phyloP scores from a whole-genome alignment of 805 yeast genomes.

The Candida saitoana region DNA sequence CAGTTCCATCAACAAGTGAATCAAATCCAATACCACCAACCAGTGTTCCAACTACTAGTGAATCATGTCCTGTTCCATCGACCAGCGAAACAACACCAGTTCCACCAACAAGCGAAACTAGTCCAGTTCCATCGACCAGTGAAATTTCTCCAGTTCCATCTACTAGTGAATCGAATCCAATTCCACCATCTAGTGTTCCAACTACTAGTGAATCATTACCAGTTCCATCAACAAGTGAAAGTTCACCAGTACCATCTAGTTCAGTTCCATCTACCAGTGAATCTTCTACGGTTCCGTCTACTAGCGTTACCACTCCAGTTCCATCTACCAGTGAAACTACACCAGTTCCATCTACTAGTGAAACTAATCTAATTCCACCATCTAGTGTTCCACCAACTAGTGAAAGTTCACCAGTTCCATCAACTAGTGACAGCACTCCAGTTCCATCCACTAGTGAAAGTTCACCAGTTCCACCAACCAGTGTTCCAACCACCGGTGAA shows the following conservation, averaged over 20 bases:
- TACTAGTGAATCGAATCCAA: neutral
- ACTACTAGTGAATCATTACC: neutral
- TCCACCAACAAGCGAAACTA: neutral
- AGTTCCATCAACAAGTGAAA: no score
- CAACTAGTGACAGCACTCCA: neutral
- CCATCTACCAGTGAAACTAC: neutral
- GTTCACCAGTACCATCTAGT: neutral
- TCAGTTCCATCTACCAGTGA: neutral
- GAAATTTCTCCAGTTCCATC: neutral
- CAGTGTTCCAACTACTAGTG: neutral
- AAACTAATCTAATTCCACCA: neutral
- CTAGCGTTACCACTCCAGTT: neutral
- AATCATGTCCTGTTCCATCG: neutral
- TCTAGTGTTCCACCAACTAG: slow-evolving; percentile 1
- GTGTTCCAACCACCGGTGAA: neutral
- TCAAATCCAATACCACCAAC: neutral
- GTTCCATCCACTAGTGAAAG: neutral
- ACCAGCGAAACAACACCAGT: neutral
- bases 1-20: neutral
- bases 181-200: neutral
- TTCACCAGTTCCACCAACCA: neutral
- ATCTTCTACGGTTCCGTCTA: neutral
- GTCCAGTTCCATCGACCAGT: neutral
- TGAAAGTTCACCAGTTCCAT: neutral
- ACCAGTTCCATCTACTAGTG: neutral